A percentile compares a stretch with the other conserved stretches of the same genome.
Conservation (phyloP, 768 basidiomycete species). For the Lentinula sp. region DNA sequence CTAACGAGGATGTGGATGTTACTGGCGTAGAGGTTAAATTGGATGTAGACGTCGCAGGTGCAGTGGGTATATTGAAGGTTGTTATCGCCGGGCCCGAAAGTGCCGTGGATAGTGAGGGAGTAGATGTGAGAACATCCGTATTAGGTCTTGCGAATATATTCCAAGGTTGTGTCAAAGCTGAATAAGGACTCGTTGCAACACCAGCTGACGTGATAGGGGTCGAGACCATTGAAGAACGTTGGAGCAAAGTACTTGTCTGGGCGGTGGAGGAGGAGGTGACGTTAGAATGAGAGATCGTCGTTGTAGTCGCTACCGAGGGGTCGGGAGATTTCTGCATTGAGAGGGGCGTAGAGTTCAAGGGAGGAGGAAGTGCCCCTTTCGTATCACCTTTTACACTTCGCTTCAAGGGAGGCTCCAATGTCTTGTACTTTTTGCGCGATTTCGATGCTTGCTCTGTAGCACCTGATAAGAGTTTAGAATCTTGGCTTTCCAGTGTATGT, state of each 20-base stretch:
- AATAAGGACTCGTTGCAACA: conserved; percentile 33
- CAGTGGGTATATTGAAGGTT: conserved; percentile 11
- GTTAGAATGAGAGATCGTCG: conserved; percentile 9
- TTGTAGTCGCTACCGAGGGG: conserved; percentile 12
- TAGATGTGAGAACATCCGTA: conserved; percentile 10
- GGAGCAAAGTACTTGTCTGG: neutral
- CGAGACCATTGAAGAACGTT: neutral
- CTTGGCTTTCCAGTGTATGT: conserved; percentile 58
- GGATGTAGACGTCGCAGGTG: conserved; percentile 5
- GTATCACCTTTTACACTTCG: conserved; percentile 62
- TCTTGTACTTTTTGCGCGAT: conserved; percentile 58
- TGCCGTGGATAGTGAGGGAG: conserved; percentile 15
- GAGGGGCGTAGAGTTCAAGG: conserved; percentile 61
- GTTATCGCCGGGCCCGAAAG: conserved; percentile 12
- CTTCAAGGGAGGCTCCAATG: conserved; percentile 58
- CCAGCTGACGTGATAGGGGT: conserved; percentile 32
- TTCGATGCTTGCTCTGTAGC: conserved; percentile 25
- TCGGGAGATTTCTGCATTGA: conserved; percentile 34
- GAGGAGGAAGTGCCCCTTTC: conserved; percentile 61
- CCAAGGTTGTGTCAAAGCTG: conserved; percentile 25
- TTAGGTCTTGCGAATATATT: conserved; percentile 27
- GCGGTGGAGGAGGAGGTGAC: neutral
- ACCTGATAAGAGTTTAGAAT: conserved; percentile 42
- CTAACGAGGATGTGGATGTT: neutral
- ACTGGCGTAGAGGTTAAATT: conserved; percentile 9